Percentiles rank a stretch among this genome's conserved stretches.
Conservation (phyloP, 2,329 filamentous ascomycete genomes). For the Trematosphaeria pertusa region DNA sequence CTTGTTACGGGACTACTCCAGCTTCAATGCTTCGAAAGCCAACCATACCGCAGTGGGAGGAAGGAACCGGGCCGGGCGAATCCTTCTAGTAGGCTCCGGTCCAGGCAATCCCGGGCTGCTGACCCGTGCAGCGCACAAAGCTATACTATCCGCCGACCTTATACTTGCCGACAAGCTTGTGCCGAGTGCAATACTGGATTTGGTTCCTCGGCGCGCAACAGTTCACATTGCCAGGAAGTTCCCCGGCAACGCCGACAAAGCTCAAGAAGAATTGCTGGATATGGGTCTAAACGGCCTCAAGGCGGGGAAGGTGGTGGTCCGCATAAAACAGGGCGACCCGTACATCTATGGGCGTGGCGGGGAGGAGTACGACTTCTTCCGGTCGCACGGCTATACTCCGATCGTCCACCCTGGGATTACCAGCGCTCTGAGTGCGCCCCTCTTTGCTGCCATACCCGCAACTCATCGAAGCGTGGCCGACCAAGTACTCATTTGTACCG, state of each 20-base stretch:
- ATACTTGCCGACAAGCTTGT: conserved; percentile 87
- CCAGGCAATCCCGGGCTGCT: conserved; percentile 92
- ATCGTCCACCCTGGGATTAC: conserved; percentile 89
- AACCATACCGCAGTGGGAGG: conserved; percentile 32
- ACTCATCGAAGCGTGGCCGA: conserved; percentile 92
- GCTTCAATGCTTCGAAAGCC: conserved; percentile 43
- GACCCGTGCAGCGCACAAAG: conserved; percentile 80
- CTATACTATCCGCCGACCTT: conserved; percentile 77
- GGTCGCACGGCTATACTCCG: conserved; percentile 70
- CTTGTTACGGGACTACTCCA: conserved; percentile 76
- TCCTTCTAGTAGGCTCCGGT: conserved; percentile 90
- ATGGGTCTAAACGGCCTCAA: conserved; percentile 74
- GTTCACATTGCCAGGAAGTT: conserved; percentile 97
- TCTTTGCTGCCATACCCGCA: conserved; percentile 86
- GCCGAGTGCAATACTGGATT: conserved; percentile 81
- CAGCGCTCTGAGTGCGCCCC: conserved; percentile 81
- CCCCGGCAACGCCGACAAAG: conserved; percentile 92
- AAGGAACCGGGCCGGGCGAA: conserved; percentile 62
- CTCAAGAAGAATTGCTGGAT: conserved; percentile 86
- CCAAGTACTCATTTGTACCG: conserved; percentile 94
- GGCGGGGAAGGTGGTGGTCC: conserved; percentile 79
- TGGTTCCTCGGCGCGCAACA: conserved; percentile 87
- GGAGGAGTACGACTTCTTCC: conserved; percentile 89
- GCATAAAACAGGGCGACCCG: conserved; percentile 95
- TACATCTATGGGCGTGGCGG: conserved; percentile 95